phyloP scores from a whole-genome alignment of 768 basidiomycete genomes.

The Phaffia tasmanica region DNA sequence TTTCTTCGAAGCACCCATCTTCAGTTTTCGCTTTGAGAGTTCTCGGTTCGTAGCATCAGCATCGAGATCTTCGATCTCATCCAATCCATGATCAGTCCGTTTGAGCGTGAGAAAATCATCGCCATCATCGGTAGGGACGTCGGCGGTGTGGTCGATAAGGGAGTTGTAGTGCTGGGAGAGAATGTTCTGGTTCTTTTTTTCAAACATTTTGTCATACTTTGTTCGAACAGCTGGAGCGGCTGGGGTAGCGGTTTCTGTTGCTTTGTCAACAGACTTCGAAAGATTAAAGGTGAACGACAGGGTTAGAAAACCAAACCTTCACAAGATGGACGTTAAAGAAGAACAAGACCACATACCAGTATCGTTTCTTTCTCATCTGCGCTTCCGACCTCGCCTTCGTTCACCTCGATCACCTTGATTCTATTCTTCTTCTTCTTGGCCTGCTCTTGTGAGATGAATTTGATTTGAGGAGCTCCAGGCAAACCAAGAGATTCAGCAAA shows the following conservation, averaged over 20 bases:
- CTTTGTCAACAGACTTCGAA: not conserved
- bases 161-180: constrained; percentile 81
- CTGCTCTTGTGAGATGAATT: constrained; percentile 58
- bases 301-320: not conserved
- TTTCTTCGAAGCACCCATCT: constrained; percentile 62
- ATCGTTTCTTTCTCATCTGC: constrained; percentile 32
- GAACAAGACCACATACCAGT: constrained; percentile 21
- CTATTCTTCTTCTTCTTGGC: constrained; percentile 67
- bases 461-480: constrained; percentile 91
- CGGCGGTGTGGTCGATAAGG: constrained; percentile 57
- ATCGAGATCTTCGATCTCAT: constrained; percentile 31
- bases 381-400: constrained; percentile 30
- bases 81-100: constrained; percentile 71
- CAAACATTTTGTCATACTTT: constrained; percentile 97
- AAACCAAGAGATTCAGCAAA: constrained; percentile 85
- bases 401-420: constrained; percentile 35
- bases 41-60: constrained; percentile 29
- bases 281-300: not conserved
- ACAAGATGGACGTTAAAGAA: not conserved
- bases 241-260: constrained; percentile 1
- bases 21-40: constrained; percentile 78
- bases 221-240: constrained; percentile 45
- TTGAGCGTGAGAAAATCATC: constrained; percentile 93
- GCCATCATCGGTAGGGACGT: constrained; percentile 37
- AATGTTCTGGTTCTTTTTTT: constrained; percentile 85